Evolutionary conservation across 176 grass and related monocot species (phyloP).

Genomic region (Musa acuminata): DNA sequence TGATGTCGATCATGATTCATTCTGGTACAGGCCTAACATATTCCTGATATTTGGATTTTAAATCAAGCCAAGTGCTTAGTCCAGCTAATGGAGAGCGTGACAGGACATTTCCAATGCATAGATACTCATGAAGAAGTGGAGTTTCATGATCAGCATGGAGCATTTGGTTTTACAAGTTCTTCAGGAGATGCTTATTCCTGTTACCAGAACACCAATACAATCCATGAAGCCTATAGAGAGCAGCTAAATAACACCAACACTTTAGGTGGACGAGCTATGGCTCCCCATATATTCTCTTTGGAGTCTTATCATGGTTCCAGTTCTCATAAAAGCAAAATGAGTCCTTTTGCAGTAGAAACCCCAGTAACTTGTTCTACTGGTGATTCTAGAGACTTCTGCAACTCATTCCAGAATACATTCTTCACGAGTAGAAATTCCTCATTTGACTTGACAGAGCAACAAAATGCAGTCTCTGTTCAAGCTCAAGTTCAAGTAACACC

Average conservation of each 20-base stretch:
- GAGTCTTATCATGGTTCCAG: slow-evolving; percentile 37
- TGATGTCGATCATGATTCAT: not conserved
- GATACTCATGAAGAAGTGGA: slow-evolving; percentile 26
- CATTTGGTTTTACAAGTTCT: slow-evolving; percentile 23
- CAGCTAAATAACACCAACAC: slow-evolving; percentile 20
- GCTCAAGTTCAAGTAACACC: slow-evolving; percentile 15
- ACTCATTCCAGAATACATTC: slow-evolving; percentile 13
- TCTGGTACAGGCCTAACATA: slow-evolving; percentile 1
- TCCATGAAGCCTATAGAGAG: slow-evolving; percentile 21
- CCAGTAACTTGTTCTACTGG: slow-evolving; percentile 46
- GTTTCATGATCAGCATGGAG: slow-evolving; percentile 20
- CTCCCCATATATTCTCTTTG: slow-evolving; percentile 28
- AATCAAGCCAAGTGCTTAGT: slow-evolving; percentile 1
- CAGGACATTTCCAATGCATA: slow-evolving; percentile 24
- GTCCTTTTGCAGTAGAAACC: slow-evolving; percentile 35
- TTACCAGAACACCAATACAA: slow-evolving; percentile 22
- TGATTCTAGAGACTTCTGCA: slow-evolving; percentile 28
- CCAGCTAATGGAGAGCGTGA: slow-evolving; percentile 19
- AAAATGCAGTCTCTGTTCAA: slow-evolving; percentile 17
- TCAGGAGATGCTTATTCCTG: slow-evolving; percentile 12
- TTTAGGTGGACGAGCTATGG: slow-evolving; percentile 18
- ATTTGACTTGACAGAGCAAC: slow-evolving; percentile 6
- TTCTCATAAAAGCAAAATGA: slow-evolving; percentile 17
- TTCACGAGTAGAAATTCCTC: slow-evolving; percentile 17
- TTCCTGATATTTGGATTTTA: slow-evolving; percentile 4